Evolutionary conservation across 2,329 filamentous ascomycete species (phyloP).

Genomic region (Fonsecaea erecta): DNA sequence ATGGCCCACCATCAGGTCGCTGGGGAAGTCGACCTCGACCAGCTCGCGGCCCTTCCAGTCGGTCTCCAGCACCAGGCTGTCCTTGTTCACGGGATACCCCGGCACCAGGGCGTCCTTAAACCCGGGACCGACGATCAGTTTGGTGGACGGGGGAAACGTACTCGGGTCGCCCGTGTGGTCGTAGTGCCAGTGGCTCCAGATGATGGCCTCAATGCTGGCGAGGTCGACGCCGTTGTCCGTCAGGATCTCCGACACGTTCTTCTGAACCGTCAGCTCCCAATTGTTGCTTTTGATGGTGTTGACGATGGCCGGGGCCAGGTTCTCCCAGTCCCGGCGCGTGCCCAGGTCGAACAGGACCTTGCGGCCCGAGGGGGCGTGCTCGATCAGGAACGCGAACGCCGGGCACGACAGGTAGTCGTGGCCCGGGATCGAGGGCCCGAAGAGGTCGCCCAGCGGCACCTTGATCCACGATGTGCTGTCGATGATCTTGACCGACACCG

Average conservation of each 20-base stretch:
- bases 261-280: slow-evolving; percentile 29
- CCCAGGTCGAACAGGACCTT: slow-evolving; percentile 37
- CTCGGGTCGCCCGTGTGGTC: slow-evolving; percentile 46
- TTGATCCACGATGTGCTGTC: slow-evolving; percentile 1
- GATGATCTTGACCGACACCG: slow-evolving; percentile 3
- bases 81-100: slow-evolving; percentile 50
- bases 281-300: slow-evolving; percentile 16
- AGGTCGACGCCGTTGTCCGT: slow-evolving; percentile 38
- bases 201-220: slow-evolving; percentile 44
- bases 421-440: slow-evolving; percentile 40
- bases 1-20: slow-evolving; percentile 48
- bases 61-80: slow-evolving; percentile 43
- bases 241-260: slow-evolving; percentile 40
- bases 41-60: slow-evolving; percentile 37
- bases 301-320: slow-evolving; percentile 23
- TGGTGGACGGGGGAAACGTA: slow-evolving; percentile 51
- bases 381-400: slow-evolving; percentile 34
- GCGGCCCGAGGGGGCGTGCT: slow-evolving; percentile 19
- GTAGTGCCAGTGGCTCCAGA: slow-evolving; percentile 40
- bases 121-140: slow-evolving; percentile 59
- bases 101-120: slow-evolving; percentile 54
- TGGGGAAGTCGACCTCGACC: slow-evolving; percentile 43
- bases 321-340: slow-evolving; percentile 37
- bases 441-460: slow-evolving; percentile 38
- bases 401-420: slow-evolving; percentile 36